These are phyloP conservation scores for Rugosomyces carneus DNA, from an alignment of 1,284 basidiomycete genomes.

Conservation along the genomic window DNA sequence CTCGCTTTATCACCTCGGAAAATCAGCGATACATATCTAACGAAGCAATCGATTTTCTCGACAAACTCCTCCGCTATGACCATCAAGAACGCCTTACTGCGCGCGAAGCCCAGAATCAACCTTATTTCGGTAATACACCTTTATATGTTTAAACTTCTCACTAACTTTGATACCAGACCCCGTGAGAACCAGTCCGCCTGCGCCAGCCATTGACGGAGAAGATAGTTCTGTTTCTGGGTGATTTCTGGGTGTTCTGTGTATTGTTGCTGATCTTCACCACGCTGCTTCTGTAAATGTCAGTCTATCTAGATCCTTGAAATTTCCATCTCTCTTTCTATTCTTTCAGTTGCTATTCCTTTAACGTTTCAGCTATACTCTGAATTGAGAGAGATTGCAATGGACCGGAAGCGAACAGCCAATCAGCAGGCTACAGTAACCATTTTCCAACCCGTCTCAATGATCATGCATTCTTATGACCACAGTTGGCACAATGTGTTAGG, in stretches of 20 bases:
- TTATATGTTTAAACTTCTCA: slow-evolving; percentile 7
- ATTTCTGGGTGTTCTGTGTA: slow-evolving; percentile 24
- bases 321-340: slow-evolving; percentile 6
- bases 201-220: slow-evolving; percentile 55
- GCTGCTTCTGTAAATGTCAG: slow-evolving; percentile 18
- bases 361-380: background rate
- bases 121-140: slow-evolving; percentile 72
- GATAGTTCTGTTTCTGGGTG: slow-evolving; percentile 58
- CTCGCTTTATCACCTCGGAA: slow-evolving; percentile 88
- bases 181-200: slow-evolving; percentile 53
- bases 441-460: background rate
- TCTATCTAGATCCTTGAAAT: slow-evolving; percentile 18
- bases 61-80: slow-evolving; percentile 94
- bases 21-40: slow-evolving; percentile 98
- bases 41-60: slow-evolving; percentile 95
- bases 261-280: slow-evolving; percentile 17
- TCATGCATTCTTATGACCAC: background rate
- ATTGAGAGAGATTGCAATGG: background rate
- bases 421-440: background rate
- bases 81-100: slow-evolving; percentile 97
- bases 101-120: slow-evolving; percentile 81
- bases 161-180: slow-evolving; percentile 41
- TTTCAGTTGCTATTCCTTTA: background rate
- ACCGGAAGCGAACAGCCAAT: background rate
- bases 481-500: background rate